Conservation (phyloP, 495 filamentous ascomycete species). For the Neurospora sp. region DNA sequence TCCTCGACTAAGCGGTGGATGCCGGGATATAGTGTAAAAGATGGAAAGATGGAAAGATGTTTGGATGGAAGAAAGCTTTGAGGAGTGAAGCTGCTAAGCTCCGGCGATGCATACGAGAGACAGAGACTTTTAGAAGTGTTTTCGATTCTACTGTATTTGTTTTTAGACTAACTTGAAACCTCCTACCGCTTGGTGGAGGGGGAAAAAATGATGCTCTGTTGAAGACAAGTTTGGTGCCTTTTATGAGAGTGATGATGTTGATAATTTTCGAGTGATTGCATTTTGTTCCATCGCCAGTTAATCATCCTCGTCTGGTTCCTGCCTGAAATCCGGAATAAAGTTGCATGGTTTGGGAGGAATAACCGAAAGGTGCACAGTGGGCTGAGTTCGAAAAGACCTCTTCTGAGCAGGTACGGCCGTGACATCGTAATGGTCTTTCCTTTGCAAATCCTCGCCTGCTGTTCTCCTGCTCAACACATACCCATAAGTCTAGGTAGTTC, state of each 20-base stretch:
- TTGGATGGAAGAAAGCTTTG: background rate
- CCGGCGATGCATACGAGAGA: background rate
- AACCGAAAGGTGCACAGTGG: too few relatives aligned
- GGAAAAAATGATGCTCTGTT: background rate
- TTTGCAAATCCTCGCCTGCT: too few relatives aligned
- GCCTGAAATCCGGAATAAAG: background rate
- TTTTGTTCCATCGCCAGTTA: background rate
- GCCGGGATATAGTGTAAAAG: background rate
- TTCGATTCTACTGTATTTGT: background rate
- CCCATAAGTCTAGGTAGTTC: too few relatives aligned
- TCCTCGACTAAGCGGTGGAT: constrained; percentile 1
- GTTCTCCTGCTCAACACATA: too few relatives aligned
- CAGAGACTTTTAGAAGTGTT: background rate
- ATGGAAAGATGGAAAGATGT: background rate
- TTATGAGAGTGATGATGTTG: background rate
- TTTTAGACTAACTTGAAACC: background rate
- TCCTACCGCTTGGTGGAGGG: background rate
- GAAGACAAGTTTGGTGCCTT: background rate
- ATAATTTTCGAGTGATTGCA: background rate
- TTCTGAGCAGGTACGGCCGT: too few relatives aligned
- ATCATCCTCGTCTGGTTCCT: background rate
- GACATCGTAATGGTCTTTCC: too few relatives aligned
- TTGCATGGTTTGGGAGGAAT: background rate
- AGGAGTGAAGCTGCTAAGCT: background rate
- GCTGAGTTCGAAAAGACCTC: too few relatives aligned